Evolutionary conservation across 2,329 filamentous ascomycete genomes (phyloP).

Genomic region (Trichophyton benhamiae): DNA sequence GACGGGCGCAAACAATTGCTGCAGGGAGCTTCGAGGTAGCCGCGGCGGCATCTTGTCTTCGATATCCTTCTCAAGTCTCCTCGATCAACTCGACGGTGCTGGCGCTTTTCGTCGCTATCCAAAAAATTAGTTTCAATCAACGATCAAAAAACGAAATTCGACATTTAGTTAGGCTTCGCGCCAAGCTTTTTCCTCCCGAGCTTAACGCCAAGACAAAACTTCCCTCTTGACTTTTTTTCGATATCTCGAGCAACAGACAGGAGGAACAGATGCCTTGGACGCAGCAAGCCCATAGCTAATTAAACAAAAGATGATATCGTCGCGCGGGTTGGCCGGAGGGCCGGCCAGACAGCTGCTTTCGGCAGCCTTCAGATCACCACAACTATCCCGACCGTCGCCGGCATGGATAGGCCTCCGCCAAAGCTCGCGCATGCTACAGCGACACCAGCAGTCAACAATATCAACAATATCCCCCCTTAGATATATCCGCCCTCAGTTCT

Average conservation of each 20-base stretch:
- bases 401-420: constrained; percentile 2
- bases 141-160: not conserved
- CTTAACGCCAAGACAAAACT: not conserved
- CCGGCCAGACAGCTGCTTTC: not conserved
- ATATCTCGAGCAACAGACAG: not conserved
- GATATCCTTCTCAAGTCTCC: not conserved
- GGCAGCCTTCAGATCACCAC: not conserved
- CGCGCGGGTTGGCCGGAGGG: not conserved
- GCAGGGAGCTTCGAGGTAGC: constrained; percentile 22
- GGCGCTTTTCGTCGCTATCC: not conserved
- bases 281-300: not conserved
- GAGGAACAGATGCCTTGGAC: not conserved
- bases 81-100: not conserved
- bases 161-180: not conserved
- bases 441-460: not conserved
- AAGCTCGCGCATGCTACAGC: not conserved
- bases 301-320: not conserved
- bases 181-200: not conserved
- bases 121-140: not conserved
- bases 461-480: not conserved
- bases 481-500: constrained; percentile 5
- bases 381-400: constrained; percentile 9
- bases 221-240: not conserved
- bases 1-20: constrained; percentile 19
- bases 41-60: constrained; percentile 24